These are phyloP conservation scores for Lepiota subincarnata DNA, from an alignment of 768 basidiomycete genomes.

Conservation along the genomic window DNA sequence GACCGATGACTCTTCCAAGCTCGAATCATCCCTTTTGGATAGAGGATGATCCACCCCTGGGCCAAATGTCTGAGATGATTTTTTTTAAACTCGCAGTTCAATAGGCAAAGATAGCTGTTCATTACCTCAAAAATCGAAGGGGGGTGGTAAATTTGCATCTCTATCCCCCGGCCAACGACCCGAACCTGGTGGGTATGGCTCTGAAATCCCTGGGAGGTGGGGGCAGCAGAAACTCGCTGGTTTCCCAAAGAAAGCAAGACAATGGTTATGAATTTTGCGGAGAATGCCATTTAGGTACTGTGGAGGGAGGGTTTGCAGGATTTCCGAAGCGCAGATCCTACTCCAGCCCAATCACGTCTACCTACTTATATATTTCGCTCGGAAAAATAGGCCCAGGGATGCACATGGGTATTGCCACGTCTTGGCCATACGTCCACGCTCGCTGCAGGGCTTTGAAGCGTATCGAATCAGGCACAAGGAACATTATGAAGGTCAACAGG, in stretches of 20 bases:
- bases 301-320: not conserved
- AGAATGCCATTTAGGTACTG: not conserved
- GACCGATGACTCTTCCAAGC: conserved; percentile 21
- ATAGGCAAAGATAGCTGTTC: not conserved
- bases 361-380: not conserved
- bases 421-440: not conserved
- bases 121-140: conserved; percentile 31
- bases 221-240: not conserved
- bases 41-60: conserved; percentile 27
- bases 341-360: not conserved
- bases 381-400: not conserved
- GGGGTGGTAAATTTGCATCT: conserved; percentile 34
- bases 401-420: conserved; percentile 4
- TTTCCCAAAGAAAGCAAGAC: not conserved
- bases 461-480: not conserved
- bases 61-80: conserved; percentile 24
- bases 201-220: not conserved
- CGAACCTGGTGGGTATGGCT: conserved; percentile 25
- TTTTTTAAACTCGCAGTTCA: not conserved
- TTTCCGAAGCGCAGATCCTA: not conserved
- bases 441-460: not conserved
- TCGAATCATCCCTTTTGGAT: conserved; percentile 20
- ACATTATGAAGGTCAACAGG: no score
- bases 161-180: conserved; percentile 23
- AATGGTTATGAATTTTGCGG: not conserved